Evolutionary conservation across 768 basidiomycete species (phyloP), one percentile per base, ranked within the genome.

Genomic region (Leccinum boreale): DNA sequence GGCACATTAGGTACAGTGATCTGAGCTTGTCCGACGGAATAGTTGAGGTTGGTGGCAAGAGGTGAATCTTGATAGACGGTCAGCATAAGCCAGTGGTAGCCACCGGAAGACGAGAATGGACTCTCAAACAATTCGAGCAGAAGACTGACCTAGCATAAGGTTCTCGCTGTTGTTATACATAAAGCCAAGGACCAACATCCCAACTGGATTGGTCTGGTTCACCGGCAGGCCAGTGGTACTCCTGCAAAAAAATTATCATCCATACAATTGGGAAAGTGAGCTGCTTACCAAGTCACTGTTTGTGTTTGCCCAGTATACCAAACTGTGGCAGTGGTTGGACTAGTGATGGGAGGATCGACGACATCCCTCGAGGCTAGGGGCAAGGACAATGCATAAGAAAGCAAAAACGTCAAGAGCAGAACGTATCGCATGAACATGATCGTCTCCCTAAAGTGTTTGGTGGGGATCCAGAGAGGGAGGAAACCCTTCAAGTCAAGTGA

Each of bases 251-350:
- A 45, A 62, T 69, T 29, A 75, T 70, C 63, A 54, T 77, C 36
- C 75, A 76, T 9, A 31, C 66, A 33, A 35, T 6, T 17, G 19
- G 49, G n/a, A 44, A 10, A 9, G 31, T 1, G n/a, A 42, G 23
- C 0, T 19, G 60, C 74, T n/a, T 62, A 79, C 82, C 82, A 84
- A 19, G 80, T 82, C 19, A 84, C 81, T 9, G 75, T 81, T 52
- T 80, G 68, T 2, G 60, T 70, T 52, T 77, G 57, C 5, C 80
- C 79, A 12, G 79, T 72, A 26, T 67, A 65, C 83, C 81, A 83
- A 28, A 79, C 69, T 5, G 78, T 74, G 11, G 62, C 62, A 1
- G 71, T 66, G 10, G 67, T 70, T 15, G 83, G 82, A 58, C 70
- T 77, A 44, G 74, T 76, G 60, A 83, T 73, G 5, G 78, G 81